Evolutionary conservation across 192 early-diverging fungal genomes (phyloP).

Genomic region (Phlyctochytrium planicorne): DNA sequence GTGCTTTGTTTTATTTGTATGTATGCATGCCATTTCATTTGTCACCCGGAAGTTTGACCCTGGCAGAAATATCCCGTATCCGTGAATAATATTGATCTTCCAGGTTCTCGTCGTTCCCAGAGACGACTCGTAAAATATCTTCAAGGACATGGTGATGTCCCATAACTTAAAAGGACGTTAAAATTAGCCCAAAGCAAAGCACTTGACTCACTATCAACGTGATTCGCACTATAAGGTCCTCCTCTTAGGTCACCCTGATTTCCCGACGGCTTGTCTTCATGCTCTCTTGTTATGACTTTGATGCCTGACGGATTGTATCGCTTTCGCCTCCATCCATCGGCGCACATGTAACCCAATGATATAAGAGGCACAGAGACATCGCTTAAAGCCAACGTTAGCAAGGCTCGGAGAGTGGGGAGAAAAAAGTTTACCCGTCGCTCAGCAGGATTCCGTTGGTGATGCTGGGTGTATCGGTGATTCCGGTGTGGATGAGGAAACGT

Average conservation of each 20-base stretch:
- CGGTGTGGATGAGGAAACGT: neutral
- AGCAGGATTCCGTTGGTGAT: neutral
- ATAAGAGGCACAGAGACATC: conserved; percentile 83
- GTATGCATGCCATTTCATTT: too few relatives aligned
- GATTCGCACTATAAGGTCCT: conserved; percentile 74
- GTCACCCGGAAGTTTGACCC: neutral
- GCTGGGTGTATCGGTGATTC: neutral
- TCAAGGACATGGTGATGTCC: conserved; percentile 73
- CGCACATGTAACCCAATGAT: conserved; percentile 84
- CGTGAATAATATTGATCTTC: neutral
- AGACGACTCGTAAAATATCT: conserved; percentile 56
- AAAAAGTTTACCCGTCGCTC: neutral
- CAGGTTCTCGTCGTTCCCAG: conserved; percentile 38
- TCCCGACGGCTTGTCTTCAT: neutral
- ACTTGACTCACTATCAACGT: conserved; percentile 61
- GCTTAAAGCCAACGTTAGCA: conserved; percentile 29
- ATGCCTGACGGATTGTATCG: conserved; percentile 76
- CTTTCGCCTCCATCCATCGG: conserved; percentile 71
- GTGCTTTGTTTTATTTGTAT: too few relatives aligned
- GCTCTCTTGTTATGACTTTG: conserved; percentile 66
- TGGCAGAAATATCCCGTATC: neutral
- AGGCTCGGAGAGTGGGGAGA: neutral
- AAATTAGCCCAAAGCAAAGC: neutral
- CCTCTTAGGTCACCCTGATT: conserved; percentile 34
- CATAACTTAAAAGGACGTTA: conserved; percentile 42